Base-by-base conservation (phyloP, 192 early-diverging fungal genomes). In the Irineochytrium annulatum region DNA sequence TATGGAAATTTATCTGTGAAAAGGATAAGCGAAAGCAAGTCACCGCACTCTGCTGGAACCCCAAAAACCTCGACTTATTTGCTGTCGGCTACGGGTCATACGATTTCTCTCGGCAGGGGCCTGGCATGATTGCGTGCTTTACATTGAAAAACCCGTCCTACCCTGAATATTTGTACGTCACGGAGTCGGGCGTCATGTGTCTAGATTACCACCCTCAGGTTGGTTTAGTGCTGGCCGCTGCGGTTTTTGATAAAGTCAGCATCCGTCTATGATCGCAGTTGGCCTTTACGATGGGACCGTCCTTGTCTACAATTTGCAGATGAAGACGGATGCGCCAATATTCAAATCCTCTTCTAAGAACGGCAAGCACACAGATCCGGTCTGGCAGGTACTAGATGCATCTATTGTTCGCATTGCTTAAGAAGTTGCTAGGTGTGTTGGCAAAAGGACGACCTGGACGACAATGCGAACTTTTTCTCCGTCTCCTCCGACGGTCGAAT, bases 401-500 rank as follows among this genome's bases (percentile, higher is more conserved):
- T n/a, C 61, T 65, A 19, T 2, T 14, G 27, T 17, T 58, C 39
- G 5, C 37, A 33, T 24, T 17, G 27, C 19, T 26, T 33, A 41
- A 65, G 39, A 52, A 58, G 8, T 16, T 43, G 39, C 24, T 26
- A 74, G 69, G 70, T 83, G 6, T 72, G 59, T 37, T 85, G 83
- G 83, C 83, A 85, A 75, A 84, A 81, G 46, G 83, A 85, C 46
- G 83, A 85, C 67, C 57, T 85, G 30, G 80, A 85, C 60, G 83
- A 80, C 54, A 82, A 85, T 54, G 63, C 69, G 3, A 81, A 81
- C 56, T 85, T 85, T 65, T 85, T 78, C 57, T 81, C 78, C 11
- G 71, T 85, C 3, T 81, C 78, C 0, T 78, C 80, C 1, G 83
- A 85, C 56, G 83, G 83, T 26, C 60, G 78, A 20, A 74, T 85